Conservation (phyloP, 169 alveolate species). For the Babesia bigemina region DNA sequence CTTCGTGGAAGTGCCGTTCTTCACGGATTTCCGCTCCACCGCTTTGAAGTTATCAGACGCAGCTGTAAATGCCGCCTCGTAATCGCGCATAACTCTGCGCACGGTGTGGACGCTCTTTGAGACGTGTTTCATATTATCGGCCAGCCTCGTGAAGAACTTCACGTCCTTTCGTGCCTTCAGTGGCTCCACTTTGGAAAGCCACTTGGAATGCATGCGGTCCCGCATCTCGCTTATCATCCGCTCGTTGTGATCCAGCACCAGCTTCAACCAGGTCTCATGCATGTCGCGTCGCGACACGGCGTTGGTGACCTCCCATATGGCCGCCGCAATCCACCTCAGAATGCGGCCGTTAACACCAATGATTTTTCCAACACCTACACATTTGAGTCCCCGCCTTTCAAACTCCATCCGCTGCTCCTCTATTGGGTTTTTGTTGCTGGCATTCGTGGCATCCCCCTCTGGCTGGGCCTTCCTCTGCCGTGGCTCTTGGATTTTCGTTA, state of each 20-base stretch:
- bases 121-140: conserved; percentile 34
- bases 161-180: conserved; percentile 13
- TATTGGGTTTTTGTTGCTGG: conserved; percentile 1
- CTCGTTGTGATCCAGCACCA: conserved; percentile 57
- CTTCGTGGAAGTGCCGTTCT: not conserved
- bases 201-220: conserved; percentile 2
- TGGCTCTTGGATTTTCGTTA: conserved; percentile 37
- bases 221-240: conserved; percentile 17
- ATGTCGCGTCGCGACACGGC: conserved; percentile 55
- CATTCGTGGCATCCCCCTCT: not conserved
- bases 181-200: conserved; percentile 24
- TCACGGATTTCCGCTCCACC: not conserved
- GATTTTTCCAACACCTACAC: conserved; percentile 31
- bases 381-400: conserved; percentile 50
- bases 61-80: conserved; percentile 14
- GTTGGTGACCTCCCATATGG: conserved; percentile 51
- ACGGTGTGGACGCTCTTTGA: conserved; percentile 36
- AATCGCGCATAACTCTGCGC: conserved; percentile 43
- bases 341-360: conserved; percentile 46
- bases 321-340: conserved; percentile 59
- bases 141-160: conserved; percentile 16
- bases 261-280: conserved; percentile 44
- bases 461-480: conserved; percentile 8
- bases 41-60: not conserved
- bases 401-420: conserved; percentile 3